Percentiles rank a stretch among this genome's conserved stretches.
Conservation (phyloP, 257 asterid genomes). For the Thymus mandschuricus region DNA sequence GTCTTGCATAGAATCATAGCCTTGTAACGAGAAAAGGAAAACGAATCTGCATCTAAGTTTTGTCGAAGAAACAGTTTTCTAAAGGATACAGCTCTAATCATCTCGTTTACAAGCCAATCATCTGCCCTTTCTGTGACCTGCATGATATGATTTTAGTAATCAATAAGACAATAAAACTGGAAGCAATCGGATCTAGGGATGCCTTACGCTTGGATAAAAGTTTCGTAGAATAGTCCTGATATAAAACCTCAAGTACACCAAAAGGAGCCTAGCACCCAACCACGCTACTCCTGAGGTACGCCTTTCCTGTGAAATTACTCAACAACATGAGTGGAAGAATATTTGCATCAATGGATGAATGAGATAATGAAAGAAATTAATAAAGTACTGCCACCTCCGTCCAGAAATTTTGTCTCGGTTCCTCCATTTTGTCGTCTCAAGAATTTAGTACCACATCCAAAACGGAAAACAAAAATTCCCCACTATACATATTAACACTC, state of each 20-base stretch:
- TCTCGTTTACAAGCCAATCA: conserved; percentile 69
- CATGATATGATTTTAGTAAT: conserved; percentile 32
- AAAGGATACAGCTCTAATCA: conserved; percentile 97
- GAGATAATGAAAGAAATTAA: background rate
- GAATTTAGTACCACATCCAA: too few relatives aligned
- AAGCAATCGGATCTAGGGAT: conserved; percentile 26
- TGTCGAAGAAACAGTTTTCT: conserved; percentile 5
- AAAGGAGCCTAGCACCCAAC: conserved; percentile 81
- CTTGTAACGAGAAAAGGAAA: conserved; percentile 12
- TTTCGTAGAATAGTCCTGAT: conserved; percentile 61
- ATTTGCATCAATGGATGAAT: conserved; percentile 1
- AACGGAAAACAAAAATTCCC: too few relatives aligned
- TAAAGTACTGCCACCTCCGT: too few relatives aligned
- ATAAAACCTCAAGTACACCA: conserved; percentile 67
- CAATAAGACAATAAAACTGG: conserved; percentile 13
- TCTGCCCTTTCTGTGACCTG: conserved; percentile 75
- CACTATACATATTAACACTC: too few relatives aligned
- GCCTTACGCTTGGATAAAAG: conserved; percentile 79
- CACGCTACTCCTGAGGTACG: conserved; percentile 69
- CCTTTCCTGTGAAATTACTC: conserved; percentile 58
- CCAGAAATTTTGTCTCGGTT: too few relatives aligned
- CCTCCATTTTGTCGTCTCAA: too few relatives aligned
- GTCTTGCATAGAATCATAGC: conserved; percentile 24
- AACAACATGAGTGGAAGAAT: conserved; percentile 10
- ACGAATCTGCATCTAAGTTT: conserved; percentile 6